A percentile compares a stretch with the other conserved stretches of the same genome.
Conservation (phyloP, 2,329 filamentous ascomycete species). For the Aureobasidium sp. region DNA sequence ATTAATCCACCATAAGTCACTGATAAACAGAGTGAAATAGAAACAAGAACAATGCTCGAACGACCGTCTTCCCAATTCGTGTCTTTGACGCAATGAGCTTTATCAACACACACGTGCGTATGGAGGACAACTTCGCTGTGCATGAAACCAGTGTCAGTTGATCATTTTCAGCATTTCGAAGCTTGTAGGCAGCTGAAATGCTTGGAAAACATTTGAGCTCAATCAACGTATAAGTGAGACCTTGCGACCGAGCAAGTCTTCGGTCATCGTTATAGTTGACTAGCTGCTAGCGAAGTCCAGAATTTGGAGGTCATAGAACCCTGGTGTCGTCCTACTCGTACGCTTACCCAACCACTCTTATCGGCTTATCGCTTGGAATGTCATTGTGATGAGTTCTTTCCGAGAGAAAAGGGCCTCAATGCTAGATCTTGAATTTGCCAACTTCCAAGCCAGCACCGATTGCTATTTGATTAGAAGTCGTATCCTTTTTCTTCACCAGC, state of each 20-base stretch:
- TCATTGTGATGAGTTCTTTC: slow-evolving; percentile 7
- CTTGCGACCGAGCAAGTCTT: not conserved
- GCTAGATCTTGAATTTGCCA: not conserved
- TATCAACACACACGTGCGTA: too few relatives aligned
- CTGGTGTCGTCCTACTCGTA: not conserved
- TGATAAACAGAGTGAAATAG: too few relatives aligned
- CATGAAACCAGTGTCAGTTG: too few relatives aligned
- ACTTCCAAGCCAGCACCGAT: not conserved
- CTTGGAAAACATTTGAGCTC: not conserved
- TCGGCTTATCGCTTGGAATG: slow-evolving; percentile 7
- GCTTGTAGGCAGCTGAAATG: not conserved
- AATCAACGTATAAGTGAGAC: not conserved
- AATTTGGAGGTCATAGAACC: not conserved
- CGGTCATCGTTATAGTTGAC: too few relatives aligned
- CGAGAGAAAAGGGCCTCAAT: not conserved
- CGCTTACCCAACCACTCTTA: slow-evolving; percentile 1
- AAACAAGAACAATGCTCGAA: too few relatives aligned
- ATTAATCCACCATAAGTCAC: too few relatives aligned
- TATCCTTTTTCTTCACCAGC: not conserved
- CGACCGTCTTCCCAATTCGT: too few relatives aligned
- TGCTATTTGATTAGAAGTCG: not conserved
- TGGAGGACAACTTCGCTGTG: too few relatives aligned
- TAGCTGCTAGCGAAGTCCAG: not conserved
- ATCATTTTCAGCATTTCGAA: too few relatives aligned
- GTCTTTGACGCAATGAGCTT: too few relatives aligned